A percentile compares a stretch with the other conserved stretches of the same genome.
Evolutionary conservation across 2,329 filamentous ascomycete genomes (phyloP).

Genomic region (Fusarium gaditjirri): DNA sequence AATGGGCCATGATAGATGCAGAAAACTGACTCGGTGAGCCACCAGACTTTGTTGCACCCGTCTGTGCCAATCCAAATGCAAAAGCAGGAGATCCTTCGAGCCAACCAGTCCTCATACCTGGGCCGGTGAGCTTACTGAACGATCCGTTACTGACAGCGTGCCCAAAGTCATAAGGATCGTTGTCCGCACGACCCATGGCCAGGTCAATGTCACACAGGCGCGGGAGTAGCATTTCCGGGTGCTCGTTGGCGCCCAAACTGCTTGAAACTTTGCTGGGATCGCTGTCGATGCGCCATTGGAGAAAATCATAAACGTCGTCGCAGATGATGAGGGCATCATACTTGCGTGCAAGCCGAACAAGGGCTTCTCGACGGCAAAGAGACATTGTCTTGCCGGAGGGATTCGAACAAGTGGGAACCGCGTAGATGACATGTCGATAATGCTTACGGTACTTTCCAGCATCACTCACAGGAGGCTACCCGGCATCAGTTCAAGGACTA

Average conservation of each 20-base stretch:
- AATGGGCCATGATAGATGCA: conserved; percentile 61
- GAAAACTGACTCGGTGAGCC: conserved; percentile 67
- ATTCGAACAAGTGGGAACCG: conserved; percentile 89
- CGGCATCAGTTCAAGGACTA: conserved; percentile 2
- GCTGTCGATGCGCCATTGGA: conserved; percentile 74
- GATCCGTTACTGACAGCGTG: conserved; percentile 87
- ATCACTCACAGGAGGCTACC: conserved; percentile 61
- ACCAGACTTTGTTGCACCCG: conserved; percentile 65
- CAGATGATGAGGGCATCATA: conserved; percentile 85
- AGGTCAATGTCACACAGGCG: conserved; percentile 83
- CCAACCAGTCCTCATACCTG: conserved; percentile 90
- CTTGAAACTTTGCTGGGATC: conserved; percentile 22
- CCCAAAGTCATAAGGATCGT: conserved; percentile 69
- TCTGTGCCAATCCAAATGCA: conserved; percentile 61
- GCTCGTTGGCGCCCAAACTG: conserved; percentile 45
- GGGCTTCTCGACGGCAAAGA: conserved; percentile 69
- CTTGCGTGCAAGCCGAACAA: conserved; percentile 81
- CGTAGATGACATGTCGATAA: conserved; percentile 89
- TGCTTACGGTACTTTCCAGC: conserved; percentile 73
- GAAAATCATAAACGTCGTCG: conserved; percentile 94
- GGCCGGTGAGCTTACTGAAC: conserved; percentile 88
- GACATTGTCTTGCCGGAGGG: conserved; percentile 88
- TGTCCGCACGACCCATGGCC: conserved; percentile 64
- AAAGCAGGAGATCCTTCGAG: conserved; percentile 74
- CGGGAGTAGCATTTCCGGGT: conserved; percentile 68